These are phyloP conservation scores for Erucastrum elatum DNA, from an alignment of 345 rosid genomes.

Conservation along the genomic window DNA sequence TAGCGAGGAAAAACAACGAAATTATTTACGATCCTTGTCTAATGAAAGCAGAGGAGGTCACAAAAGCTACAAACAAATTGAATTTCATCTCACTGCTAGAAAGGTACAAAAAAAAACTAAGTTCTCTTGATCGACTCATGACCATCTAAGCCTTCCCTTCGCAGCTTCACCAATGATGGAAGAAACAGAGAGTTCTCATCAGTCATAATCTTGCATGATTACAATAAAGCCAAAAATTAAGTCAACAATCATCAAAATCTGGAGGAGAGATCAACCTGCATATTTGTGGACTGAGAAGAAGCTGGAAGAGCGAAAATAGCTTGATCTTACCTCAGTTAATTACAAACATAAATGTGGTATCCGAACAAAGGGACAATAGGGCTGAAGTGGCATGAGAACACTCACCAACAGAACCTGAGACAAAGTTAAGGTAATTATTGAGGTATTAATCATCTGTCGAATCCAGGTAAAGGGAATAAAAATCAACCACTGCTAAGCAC, in stretches of 20 bases:
- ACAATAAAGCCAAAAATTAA: background rate
- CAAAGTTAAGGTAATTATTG: conserved; percentile 72
- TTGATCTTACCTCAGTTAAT: conserved; percentile 73
- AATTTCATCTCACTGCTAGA: conserved; percentile 40
- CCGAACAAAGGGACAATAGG: background rate
- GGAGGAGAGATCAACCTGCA: conserved; percentile 64
- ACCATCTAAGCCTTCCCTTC: conserved; percentile 91
- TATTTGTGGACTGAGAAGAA: conserved; percentile 90
- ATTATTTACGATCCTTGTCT: conserved; percentile 5
- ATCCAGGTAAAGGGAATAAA: conserved; percentile 89
- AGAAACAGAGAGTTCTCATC: conserved; percentile 56
- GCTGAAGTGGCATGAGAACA: conserved; percentile 5
- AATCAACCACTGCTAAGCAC: conserved; percentile 81
- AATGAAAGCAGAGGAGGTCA: background rate
- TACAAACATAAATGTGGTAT: background rate
- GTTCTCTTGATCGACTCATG: conserved; percentile 96
- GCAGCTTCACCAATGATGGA: conserved; percentile 91
- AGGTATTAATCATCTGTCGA: conserved; percentile 48
- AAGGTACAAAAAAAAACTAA: conserved; percentile 44
- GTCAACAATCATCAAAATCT: background rate
- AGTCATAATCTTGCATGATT: background rate
- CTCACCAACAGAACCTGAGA: conserved; percentile 87
- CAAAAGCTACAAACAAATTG: conserved; percentile 18
- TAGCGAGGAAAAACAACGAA: background rate
- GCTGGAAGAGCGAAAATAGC: conserved; percentile 79